Percentiles rank a stretch among this genome's conserved stretches.
These are phyloP conservation scores for Wickerhamomyces silvicola DNA, from an alignment of 805 yeast genomes.

Conservation along the genomic window DNA sequence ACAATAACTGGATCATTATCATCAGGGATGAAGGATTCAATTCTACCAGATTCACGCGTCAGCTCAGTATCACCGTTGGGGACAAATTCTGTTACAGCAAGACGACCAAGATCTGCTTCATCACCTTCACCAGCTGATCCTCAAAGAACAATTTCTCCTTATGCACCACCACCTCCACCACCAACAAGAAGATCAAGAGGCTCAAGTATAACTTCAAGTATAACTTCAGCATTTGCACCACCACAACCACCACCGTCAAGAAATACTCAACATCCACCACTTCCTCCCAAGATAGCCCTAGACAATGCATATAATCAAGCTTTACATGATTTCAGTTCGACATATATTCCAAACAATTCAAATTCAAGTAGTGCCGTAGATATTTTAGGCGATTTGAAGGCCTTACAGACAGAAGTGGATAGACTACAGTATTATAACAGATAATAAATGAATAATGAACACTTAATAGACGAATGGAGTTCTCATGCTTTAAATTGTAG, in stretches of 20 bases:
- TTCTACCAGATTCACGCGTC: constrained; percentile 4
- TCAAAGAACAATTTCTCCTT: constrained; percentile 22
- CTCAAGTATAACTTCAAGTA: constrained; percentile 6
- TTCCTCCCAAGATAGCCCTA: constrained; percentile 17
- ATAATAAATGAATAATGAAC: no score
- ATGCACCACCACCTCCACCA: constrained; percentile 30
- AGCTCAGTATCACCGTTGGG: constrained; percentile 5
- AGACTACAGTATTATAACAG: constrained; percentile 28
- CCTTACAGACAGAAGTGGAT: constrained; percentile 67
- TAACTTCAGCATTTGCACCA: no score
- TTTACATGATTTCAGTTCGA: constrained; percentile 7
- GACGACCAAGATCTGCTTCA: constrained; percentile 17
- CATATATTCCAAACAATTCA: constrained; percentile 1
- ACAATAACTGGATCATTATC: constrained; percentile 37
- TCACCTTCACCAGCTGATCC: constrained; percentile 16
- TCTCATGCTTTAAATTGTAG: no score
- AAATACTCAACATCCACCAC: constrained; percentile 7
- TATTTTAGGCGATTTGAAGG: constrained; percentile 57
- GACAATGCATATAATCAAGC: constrained; percentile 9
- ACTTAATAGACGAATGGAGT: no score
- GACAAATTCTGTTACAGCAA: constrained; percentile 1
- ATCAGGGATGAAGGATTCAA: constrained; percentile 23
- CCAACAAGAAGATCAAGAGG: constrained; percentile 33
- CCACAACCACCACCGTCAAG: constrained; percentile 16
- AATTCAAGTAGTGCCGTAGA: constrained; percentile 28